Base-by-base conservation (phyloP, 1,284 basidiomycete genomes). In the Ustilago cynodontis region DNA sequence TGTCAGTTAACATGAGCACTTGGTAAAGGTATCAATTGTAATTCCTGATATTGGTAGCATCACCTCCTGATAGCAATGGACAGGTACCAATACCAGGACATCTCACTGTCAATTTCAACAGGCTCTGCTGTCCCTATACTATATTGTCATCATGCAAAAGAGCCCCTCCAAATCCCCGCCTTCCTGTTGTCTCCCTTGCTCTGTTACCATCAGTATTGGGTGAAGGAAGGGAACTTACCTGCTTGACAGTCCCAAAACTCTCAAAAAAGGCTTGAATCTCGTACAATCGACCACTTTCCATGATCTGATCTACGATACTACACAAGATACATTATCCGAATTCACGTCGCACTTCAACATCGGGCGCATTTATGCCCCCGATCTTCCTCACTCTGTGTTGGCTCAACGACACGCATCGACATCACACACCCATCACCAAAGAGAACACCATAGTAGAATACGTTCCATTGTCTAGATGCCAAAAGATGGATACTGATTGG, bases 231-330 rank as follows among this genome's bases (percentile, higher is more conserved):
- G n/a, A n/a, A 80, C 86, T 79, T 61, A 87, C 87, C 77, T 87
- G 86, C 33, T 78, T 89, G 50, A 98, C 86, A 47, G 90, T 88
- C 9, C 95, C 95, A 85, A 90, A 94, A 0, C 89, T 87, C 10
- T 87, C 86, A 85, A 96, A 95, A 7, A 91, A 88, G n/a, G 89
- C 88, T 8, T 87, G 85, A 2, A 98, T 86, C 57, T 97, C 94
- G 3, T 89, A 98, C 5, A 98, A 88, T 1, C 96, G 91, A 0
- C 91, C 90, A 0, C 93, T 94, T 65, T 90, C 89, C 24, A 93
- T 87, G 62, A 98, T 94, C 0, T 91, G 91, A 73, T 75, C 80
- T 54, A 78, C 71, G 49, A 67, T 89, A n/a, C n/a, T n/a, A n/a
- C n/a, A n/a, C n/a, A n/a, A n/a, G n/a, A n/a, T n/a, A n/a, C n/a